A percentile compares a stretch with the other conserved stretches of the same genome.
Evolutionary conservation across 2,329 filamentous ascomycete species (phyloP).

Genomic region (Drechslera avenae): DNA sequence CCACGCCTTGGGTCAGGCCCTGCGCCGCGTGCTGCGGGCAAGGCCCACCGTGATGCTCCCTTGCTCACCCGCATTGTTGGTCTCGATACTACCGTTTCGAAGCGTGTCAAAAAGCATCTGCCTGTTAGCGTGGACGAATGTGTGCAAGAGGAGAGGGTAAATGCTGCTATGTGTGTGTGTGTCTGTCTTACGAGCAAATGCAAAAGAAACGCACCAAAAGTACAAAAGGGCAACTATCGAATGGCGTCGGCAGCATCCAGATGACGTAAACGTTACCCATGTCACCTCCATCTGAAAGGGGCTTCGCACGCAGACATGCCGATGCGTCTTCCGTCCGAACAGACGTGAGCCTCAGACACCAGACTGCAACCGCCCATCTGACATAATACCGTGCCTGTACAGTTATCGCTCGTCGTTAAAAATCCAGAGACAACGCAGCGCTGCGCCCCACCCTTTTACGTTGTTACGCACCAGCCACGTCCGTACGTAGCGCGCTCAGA

Average conservation of each 20-base stretch:
- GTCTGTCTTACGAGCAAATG: background rate
- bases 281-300: background rate
- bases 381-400: slow-evolving; percentile 9
- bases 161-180: background rate
- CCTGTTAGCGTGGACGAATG: background rate
- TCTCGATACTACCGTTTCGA: slow-evolving; percentile 4
- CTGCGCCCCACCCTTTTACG: slow-evolving; percentile 3
- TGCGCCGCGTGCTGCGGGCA: slow-evolving; percentile 21
- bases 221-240: background rate
- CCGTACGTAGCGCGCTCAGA: slow-evolving; percentile 7
- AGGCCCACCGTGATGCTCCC: slow-evolving; percentile 13
- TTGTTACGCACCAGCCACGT: slow-evolving; percentile 19
- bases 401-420: background rate
- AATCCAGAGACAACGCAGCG: background rate
- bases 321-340: slow-evolving; percentile 3
- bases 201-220: background rate
- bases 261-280: no score
- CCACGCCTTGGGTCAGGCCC: slow-evolving; percentile 9
- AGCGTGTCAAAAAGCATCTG: background rate
- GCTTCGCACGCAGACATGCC: no score
- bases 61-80: slow-evolving; percentile 13
- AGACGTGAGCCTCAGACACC: background rate
- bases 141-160: background rate
- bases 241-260: background rate
- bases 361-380: slow-evolving; percentile 8